phyloP scores from a whole-genome alignment of 345 rosid genomes.

The Populus alba region DNA sequence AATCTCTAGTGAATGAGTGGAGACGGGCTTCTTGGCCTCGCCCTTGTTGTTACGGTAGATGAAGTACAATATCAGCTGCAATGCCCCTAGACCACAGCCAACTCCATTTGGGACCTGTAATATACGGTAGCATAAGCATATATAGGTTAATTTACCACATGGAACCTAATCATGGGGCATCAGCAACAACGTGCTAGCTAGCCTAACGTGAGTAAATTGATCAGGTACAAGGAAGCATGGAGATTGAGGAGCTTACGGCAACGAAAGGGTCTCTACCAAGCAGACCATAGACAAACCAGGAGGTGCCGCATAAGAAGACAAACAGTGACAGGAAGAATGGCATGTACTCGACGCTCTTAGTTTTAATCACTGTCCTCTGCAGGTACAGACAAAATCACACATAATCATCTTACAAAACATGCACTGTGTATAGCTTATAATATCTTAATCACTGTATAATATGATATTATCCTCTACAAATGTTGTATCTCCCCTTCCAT shows the following conservation, averaged over 20 bases:
- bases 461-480: not conserved
- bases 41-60: conserved; percentile 65
- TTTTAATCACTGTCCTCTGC: conserved; percentile 87
- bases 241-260: conserved; percentile 46
- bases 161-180: not conserved
- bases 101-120: conserved; percentile 88
- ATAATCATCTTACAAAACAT: not conserved
- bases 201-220: not conserved
- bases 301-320: conserved; percentile 90
- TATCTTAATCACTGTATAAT: not conserved
- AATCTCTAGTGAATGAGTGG: conserved; percentile 35
- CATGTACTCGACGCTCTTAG: conserved; percentile 95
- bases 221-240: not conserved
- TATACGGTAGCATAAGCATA: not conserved
- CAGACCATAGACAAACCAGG: conserved; percentile 87
- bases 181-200: not conserved
- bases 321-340: conserved; percentile 91
- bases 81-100: conserved; percentile 70
- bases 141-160: not conserved
- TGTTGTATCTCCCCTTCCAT: not conserved
- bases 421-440: not conserved
- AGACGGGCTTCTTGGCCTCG: conserved; percentile 18
- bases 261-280: conserved; percentile 83
- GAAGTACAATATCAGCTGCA: conserved; percentile 72
- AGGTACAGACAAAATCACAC: not conserved